phyloP scores from a whole-genome alignment of 225 moss, liverwort and hornwort species.

The Bryum argenteum region DNA sequence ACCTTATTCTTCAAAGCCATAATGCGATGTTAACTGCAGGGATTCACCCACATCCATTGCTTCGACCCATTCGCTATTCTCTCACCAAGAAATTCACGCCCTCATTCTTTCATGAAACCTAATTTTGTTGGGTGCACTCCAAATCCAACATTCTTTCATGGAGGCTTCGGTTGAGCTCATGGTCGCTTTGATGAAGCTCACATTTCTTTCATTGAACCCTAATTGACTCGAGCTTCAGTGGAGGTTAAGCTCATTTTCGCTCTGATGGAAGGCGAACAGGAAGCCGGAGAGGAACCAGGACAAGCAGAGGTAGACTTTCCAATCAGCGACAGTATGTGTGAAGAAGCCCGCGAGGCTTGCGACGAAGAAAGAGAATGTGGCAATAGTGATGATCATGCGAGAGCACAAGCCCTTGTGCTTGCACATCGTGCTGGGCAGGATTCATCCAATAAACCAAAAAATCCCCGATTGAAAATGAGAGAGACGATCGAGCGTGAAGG shows the following conservation, averaged over 20 bases:
- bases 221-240: too few species aligned
- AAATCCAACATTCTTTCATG: too few species aligned
- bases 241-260: slow-evolving; percentile 38
- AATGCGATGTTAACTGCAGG: slow-evolving; percentile 14
- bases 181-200: slow-evolving; percentile 45
- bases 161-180: slow-evolving; percentile 41
- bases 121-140: too few species aligned
- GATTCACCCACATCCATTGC: background rate
- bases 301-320: slow-evolving; percentile 47
- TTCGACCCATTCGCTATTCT: slow-evolving; percentile 16
- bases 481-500: too few species aligned
- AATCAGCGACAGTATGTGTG: slow-evolving; percentile 29
- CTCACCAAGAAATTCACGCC: background rate
- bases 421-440: slow-evolving; percentile 26
- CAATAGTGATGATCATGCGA: slow-evolving; percentile 41
- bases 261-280: slow-evolving; percentile 50
- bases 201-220: too few species aligned
- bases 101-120: too few species aligned
- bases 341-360: slow-evolving; percentile 32
- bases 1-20: slow-evolving; percentile 47
- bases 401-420: slow-evolving; percentile 41
- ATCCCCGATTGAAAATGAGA: too few species aligned
- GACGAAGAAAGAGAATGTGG: slow-evolving; percentile 41
- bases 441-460: background rate
- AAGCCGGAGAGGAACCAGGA: slow-evolving; percentile 54